phyloP scores from a whole-genome alignment of 257 asterid species.

The Euphrasia confusa region DNA sequence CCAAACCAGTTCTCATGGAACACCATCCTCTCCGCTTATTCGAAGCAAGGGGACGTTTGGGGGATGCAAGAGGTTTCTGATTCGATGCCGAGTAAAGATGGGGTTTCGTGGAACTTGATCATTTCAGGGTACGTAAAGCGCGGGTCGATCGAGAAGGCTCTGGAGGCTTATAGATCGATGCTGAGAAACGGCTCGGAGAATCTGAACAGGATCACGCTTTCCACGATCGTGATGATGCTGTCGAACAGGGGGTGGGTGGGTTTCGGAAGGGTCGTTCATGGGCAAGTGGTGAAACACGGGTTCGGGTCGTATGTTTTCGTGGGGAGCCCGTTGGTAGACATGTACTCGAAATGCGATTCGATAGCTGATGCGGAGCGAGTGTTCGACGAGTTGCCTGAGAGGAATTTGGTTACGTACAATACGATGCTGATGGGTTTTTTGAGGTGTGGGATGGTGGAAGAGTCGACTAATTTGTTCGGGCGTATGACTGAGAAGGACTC shows the following conservation, averaged over 20 bases:
- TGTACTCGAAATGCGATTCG: slow-evolving; percentile 74
- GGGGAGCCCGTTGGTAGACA: slow-evolving; percentile 80
- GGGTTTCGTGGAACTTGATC: slow-evolving; percentile 84
- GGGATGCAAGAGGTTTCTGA: slow-evolving; percentile 48
- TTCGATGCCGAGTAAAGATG: slow-evolving; percentile 64
- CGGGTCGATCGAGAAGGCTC: slow-evolving; percentile 49
- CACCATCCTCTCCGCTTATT: slow-evolving; percentile 63
- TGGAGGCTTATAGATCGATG: slow-evolving; percentile 67
- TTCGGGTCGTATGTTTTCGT: slow-evolving; percentile 61
- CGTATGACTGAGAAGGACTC: slow-evolving; percentile 70
- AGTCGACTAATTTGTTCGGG: slow-evolving; percentile 39
- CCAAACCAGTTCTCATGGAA: slow-evolving; percentile 81
- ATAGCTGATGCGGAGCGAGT: slow-evolving; percentile 49
- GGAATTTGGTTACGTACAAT: slow-evolving; percentile 47
- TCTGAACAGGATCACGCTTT: slow-evolving; percentile 70
- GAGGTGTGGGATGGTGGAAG: slow-evolving; percentile 55
- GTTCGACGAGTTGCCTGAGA: slow-evolving; percentile 52
- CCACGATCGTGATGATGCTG: slow-evolving; percentile 53
- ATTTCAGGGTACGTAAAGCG: slow-evolving; percentile 66
- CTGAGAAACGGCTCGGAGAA: slow-evolving; percentile 44
- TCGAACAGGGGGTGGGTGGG: slow-evolving; percentile 58
- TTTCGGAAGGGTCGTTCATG: slow-evolving; percentile 71
- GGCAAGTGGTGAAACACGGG: slow-evolving; percentile 71
- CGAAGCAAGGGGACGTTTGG: slow-evolving; percentile 48
- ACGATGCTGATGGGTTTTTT: slow-evolving; percentile 60